These are phyloP conservation scores for Erysimum cheiranthoides DNA, from an alignment of 345 rosid species.

Conservation along the genomic window DNA sequence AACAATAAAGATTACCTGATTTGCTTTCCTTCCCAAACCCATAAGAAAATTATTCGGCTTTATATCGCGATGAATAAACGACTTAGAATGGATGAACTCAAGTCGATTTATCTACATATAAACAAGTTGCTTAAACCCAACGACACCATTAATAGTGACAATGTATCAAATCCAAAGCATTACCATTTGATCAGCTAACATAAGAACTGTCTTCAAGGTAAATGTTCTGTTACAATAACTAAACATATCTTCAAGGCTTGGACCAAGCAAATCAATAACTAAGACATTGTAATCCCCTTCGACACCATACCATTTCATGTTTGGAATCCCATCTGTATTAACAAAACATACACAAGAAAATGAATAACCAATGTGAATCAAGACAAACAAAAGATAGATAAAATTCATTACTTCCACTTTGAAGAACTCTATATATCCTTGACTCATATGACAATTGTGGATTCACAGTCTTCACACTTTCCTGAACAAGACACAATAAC, in stretches of 20 bases:
- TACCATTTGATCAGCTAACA: conserved; percentile 3
- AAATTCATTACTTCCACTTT: neutral
- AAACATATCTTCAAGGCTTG: neutral
- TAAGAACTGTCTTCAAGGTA: neutral
- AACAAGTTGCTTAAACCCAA: neutral
- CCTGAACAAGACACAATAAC: neutral
- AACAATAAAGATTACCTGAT: neutral
- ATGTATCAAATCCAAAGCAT: neutral
- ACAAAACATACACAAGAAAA: neutral
- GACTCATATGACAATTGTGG: neutral
- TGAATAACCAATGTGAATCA: neutral
- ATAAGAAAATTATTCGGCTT: neutral
- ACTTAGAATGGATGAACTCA: neutral
- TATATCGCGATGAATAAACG: neutral
- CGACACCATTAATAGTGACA: too few species aligned
- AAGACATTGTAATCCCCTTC: neutral
- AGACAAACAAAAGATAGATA: neutral
- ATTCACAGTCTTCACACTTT: neutral
- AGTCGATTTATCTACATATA: neutral
- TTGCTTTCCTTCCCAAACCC: neutral
- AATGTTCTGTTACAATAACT: neutral
- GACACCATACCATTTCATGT: neutral
- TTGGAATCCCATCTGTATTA: neutral
- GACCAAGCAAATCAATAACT: neutral
- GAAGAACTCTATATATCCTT: neutral